Conservation (phyloP, 148 eudicot genomes). For the Simmondsia chinensis region DNA sequence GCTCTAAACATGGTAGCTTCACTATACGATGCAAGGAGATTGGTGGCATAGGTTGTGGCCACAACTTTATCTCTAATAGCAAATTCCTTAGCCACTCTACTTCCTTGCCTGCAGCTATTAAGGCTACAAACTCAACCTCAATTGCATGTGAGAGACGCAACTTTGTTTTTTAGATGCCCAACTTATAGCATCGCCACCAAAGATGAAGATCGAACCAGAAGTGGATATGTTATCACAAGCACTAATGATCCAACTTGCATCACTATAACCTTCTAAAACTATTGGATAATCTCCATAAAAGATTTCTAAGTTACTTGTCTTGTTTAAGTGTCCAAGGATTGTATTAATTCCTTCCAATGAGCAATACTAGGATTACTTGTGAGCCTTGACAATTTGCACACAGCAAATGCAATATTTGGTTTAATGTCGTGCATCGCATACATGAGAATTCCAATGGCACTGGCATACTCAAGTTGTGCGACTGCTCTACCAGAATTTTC, state of each 20-base stretch:
- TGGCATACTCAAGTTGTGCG: conserved; percentile 4
- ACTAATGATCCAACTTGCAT: conserved; percentile 13
- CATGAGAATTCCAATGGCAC: conserved; percentile 5
- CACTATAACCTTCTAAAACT: conserved; percentile 12
- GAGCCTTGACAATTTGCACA: background rate
- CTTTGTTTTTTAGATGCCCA: conserved; percentile 13
- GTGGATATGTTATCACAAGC: background rate
- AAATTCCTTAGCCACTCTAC: conserved; percentile 6
- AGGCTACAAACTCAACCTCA: conserved; percentile 6
- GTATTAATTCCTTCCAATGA: too few species aligned
- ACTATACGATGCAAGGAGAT: background rate
- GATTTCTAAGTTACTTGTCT: too few species aligned
- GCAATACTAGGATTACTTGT: background rate
- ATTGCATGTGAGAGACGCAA: conserved; percentile 3
- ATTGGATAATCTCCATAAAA: too few species aligned
- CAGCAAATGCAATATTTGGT: background rate
- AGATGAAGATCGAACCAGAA: conserved; percentile 2
- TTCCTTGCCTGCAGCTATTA: conserved; percentile 10
- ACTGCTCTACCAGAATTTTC: background rate
- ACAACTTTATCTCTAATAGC: conserved; percentile 5
- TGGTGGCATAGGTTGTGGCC: background rate
- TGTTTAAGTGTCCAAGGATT: too few species aligned
- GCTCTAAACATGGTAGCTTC: background rate
- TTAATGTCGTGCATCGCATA: background rate
- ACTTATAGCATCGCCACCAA: conserved; percentile 11